Evolutionary conservation across 2,329 filamentous ascomycete species (phyloP).

Genomic region (Falciphora oryzae): DNA sequence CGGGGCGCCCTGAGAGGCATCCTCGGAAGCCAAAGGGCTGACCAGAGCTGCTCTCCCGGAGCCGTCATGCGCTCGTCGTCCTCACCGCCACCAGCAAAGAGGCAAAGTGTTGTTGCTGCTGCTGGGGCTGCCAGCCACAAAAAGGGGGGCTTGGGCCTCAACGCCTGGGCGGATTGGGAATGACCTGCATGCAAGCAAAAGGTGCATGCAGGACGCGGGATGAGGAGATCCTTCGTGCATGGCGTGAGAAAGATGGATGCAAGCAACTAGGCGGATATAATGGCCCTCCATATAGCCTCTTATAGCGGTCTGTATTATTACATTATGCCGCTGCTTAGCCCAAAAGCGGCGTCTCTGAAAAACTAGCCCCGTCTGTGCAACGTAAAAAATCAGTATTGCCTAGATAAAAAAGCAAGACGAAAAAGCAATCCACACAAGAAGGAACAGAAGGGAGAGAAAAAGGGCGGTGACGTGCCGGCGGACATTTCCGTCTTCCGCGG

Average conservation of each 20-base stretch:
- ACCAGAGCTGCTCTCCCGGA: background rate
- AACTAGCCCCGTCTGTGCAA: no score
- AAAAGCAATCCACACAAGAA: no score
- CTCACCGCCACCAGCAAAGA: background rate
- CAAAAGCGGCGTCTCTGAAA: background rate
- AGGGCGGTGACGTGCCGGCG: no score
- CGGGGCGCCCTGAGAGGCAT: background rate
- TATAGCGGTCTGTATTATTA: background rate
- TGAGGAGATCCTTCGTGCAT: slow-evolving; percentile 1
- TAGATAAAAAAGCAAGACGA: no score
- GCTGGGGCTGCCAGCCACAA: background rate
- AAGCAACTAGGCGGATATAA: background rate
- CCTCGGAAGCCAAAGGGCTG: background rate
- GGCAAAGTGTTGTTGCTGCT: background rate
- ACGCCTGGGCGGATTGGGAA: background rate
- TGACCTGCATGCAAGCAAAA: slow-evolving; percentile 1
- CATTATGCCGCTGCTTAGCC: background rate
- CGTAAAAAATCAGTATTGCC: no score
- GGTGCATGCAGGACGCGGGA: background rate
- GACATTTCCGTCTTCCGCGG: no score
- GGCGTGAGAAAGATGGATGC: background rate
- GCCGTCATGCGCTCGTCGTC: background rate
- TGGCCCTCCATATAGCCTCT: background rate
- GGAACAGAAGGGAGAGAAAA: no score
- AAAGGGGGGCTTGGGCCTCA: slow-evolving; percentile 3